Evolutionary conservation across 2,329 filamentous ascomycete species (phyloP).

Genomic region (Exophiala phaeomuriformis): DNA sequence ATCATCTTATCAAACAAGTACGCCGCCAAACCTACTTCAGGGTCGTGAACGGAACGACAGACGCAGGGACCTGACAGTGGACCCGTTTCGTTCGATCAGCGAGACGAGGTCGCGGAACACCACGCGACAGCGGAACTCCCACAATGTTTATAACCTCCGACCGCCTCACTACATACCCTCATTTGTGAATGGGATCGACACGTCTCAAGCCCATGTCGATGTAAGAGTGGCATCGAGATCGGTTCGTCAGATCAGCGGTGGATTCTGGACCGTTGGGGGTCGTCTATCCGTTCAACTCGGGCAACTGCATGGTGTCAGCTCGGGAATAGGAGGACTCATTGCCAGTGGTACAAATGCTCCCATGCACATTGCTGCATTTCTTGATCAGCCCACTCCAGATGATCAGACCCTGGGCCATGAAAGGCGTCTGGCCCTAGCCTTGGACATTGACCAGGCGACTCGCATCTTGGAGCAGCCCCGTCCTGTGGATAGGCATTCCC

Average conservation of each 20-base stretch:
- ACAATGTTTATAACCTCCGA: slow-evolving; percentile 14
- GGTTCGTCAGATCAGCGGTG: slow-evolving; percentile 55
- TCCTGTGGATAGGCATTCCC: not conserved
- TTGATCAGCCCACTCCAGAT: slow-evolving; percentile 44
- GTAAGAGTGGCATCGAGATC: slow-evolving; percentile 24
- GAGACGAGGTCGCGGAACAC: slow-evolving; percentile 25
- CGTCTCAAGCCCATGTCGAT: slow-evolving; percentile 42
- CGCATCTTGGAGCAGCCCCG: slow-evolving; percentile 50
- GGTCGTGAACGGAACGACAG: slow-evolving; percentile 42
- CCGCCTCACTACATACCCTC: slow-evolving; percentile 24
- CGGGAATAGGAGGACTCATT: slow-evolving; percentile 58
- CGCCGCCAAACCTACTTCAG: slow-evolving; percentile 31
- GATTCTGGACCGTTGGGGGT: slow-evolving; percentile 74
- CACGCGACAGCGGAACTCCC: slow-evolving; percentile 15
- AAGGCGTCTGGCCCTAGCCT: slow-evolving; percentile 66
- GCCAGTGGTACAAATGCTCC: slow-evolving; percentile 67
- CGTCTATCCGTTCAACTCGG: slow-evolving; percentile 48
- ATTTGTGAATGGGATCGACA: slow-evolving; percentile 40
- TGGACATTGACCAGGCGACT: slow-evolving; percentile 66
- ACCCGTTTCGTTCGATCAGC: slow-evolving; percentile 48
- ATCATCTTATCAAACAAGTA: slow-evolving; percentile 46
- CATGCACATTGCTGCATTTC: slow-evolving; percentile 51
- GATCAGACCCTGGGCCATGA: slow-evolving; percentile 64
- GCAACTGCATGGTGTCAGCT: slow-evolving; percentile 43
- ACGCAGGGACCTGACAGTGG: slow-evolving; percentile 37